Conservation (phyloP, 2,329 filamentous ascomycete genomes). For the Sporothrix sp. region DNA sequence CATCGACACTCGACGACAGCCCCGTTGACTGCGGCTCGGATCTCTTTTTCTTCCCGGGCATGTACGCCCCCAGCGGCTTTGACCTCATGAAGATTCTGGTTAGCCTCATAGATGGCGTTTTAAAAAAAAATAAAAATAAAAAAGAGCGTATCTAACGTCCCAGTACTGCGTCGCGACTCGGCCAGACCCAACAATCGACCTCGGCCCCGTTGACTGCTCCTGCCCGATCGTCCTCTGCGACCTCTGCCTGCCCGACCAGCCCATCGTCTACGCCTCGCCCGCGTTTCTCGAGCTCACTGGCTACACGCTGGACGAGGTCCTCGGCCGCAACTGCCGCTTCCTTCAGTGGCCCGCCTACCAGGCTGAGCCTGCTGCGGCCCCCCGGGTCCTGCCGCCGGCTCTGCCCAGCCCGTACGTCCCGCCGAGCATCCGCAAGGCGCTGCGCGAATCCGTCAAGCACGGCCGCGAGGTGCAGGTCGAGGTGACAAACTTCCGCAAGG, state of each 20-base stretch:
- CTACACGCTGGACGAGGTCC: constrained; percentile 62
- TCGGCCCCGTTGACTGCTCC: constrained; percentile 74
- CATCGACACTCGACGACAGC: neutral
- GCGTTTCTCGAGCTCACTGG: constrained; percentile 71
- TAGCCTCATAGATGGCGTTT: neutral
- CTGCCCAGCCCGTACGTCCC: neutral
- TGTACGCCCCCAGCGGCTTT: constrained; percentile 12
- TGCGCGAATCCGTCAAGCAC: constrained; percentile 36
- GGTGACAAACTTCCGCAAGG: constrained; percentile 72
- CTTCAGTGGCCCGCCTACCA: constrained; percentile 53
- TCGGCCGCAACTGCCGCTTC: constrained; percentile 77
- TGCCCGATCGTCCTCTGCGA: constrained; percentile 80
- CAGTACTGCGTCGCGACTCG: constrained; percentile 50
- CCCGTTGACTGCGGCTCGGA: neutral
- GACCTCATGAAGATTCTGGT: constrained; percentile 12
- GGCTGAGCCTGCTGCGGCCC: neutral
- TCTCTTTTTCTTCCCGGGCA: constrained; percentile 6
- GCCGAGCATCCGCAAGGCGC: constrained; percentile 38
- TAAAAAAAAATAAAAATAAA: neutral
- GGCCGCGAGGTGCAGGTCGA: constrained; percentile 38
- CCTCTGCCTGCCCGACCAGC: constrained; percentile 59
- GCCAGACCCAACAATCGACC: constrained; percentile 64
- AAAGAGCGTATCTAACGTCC: neutral
- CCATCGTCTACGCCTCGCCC: constrained; percentile 78
- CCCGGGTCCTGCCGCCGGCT: neutral